phyloP scores from a whole-genome alignment of 768 basidiomycete species.

The Chalciporus sphaerocephalus region DNA sequence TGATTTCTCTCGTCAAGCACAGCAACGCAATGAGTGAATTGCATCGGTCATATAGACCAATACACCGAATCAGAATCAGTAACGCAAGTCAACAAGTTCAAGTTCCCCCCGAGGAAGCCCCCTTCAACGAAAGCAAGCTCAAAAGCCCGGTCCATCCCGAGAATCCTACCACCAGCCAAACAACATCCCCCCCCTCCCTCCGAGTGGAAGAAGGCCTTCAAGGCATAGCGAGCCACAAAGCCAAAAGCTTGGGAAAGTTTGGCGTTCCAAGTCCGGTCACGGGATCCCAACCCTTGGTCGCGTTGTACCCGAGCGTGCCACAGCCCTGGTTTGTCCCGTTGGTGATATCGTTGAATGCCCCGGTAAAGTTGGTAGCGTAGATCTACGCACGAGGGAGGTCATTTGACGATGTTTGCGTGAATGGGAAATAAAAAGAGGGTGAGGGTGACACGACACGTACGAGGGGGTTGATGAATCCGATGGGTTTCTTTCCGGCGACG shows the following conservation, averaged over 20 bases:
- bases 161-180: too few relatives aligned
- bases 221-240: conserved; percentile 31
- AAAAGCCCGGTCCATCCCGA: too few relatives aligned
- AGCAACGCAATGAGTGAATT: too few relatives aligned
- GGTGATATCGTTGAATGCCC: conserved; percentile 48
- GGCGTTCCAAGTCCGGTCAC: conserved; percentile 48
- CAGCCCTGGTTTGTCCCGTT: conserved; percentile 44
- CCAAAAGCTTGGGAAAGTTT: conserved; percentile 37
- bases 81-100: too few relatives aligned
- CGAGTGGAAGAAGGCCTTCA: too few relatives aligned
- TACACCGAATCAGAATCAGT: too few relatives aligned
- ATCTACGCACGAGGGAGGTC: conserved; percentile 33
- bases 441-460: too few relatives aligned
- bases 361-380: conserved; percentile 38
- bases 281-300: conserved; percentile 38
- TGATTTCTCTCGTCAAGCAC: too few relatives aligned
- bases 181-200: background rate
- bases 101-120: too few relatives aligned
- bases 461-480: conserved; percentile 44
- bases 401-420: background rate
- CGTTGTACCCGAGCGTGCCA: conserved; percentile 36
- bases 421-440: background rate
- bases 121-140: too few relatives aligned
- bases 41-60: too few relatives aligned
- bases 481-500: conserved; percentile 27